These are phyloP conservation scores for Globisporangium echinulatum DNA, from an alignment of 352 stramenopile species.

Conservation along the genomic window DNA sequence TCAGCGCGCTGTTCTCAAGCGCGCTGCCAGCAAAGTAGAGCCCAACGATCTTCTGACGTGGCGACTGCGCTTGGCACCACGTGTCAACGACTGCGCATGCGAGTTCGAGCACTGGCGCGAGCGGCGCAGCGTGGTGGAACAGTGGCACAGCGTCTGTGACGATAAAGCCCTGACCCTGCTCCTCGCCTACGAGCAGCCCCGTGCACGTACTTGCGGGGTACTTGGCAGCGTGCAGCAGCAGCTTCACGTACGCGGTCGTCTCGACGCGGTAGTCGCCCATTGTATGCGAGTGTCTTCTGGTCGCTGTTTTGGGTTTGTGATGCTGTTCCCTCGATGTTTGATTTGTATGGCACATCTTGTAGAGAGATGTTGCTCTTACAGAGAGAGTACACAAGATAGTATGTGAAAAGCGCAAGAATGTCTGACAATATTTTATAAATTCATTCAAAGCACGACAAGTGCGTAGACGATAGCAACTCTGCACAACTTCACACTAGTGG, in stretches of 20 bases:
- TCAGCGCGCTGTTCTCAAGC: slow-evolving; percentile 32
- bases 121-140: slow-evolving; percentile 70
- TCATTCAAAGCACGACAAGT: too few species aligned
- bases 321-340: too few species aligned
- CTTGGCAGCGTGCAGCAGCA: slow-evolving; percentile 68
- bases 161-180: slow-evolving; percentile 34
- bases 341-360: too few species aligned
- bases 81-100: slow-evolving; percentile 65
- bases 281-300: too few species aligned
- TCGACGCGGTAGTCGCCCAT: slow-evolving; percentile 66
- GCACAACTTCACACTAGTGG: too few species aligned
- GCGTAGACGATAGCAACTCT: too few species aligned
- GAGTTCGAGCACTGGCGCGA: slow-evolving; percentile 58
- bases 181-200: slow-evolving; percentile 55
- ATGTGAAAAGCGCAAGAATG: too few species aligned
- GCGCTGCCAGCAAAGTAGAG: slow-evolving; percentile 53
- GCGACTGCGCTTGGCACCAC: slow-evolving; percentile 30
- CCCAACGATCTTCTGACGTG: slow-evolving; percentile 55
- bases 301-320: too few species aligned
- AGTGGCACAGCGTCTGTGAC: slow-evolving; percentile 64
- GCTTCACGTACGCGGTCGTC: slow-evolving; percentile 63
- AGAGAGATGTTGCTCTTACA: too few species aligned
- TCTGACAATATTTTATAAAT: too few species aligned
- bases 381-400: too few species aligned
- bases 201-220: slow-evolving; percentile 34